A percentile compares a stretch with the other conserved stretches of the same genome.
These are phyloP conservation scores for Gossypioides kirkii DNA, from an alignment of 345 rosid species.

Conservation along the genomic window DNA sequence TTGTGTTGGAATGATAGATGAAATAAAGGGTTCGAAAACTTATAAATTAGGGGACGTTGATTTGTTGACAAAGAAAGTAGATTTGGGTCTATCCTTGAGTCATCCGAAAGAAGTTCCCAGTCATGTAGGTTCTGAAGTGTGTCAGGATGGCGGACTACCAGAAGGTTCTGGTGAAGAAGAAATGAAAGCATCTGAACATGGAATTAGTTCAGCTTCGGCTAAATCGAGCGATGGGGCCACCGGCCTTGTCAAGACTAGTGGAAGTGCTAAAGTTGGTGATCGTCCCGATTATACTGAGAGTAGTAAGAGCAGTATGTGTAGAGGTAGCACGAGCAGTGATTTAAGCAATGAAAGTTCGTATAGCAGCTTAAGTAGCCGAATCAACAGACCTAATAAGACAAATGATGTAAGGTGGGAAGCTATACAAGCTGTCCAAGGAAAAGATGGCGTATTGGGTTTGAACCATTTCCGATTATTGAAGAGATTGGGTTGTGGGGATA, in stretches of 20 bases:
- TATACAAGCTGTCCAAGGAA: conserved; percentile 59
- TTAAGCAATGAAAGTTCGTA: conserved; percentile 67
- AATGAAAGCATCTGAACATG: conserved; percentile 27
- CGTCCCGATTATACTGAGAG: conserved; percentile 38
- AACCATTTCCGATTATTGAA: conserved; percentile 72
- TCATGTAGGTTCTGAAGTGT: conserved; percentile 13
- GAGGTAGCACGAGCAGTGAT: conserved; percentile 72
- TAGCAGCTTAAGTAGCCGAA: conserved; percentile 56
- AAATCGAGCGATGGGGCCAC: conserved; percentile 32
- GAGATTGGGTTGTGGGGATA: conserved; percentile 77
- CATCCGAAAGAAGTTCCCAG: conserved; percentile 31
- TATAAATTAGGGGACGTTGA: conserved; percentile 16
- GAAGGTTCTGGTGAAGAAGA: conserved; percentile 23
- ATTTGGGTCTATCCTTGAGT: conserved; percentile 43
- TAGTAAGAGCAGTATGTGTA: conserved; percentile 48
- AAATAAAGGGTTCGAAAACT: conserved; percentile 18
- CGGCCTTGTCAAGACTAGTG: conserved; percentile 38
- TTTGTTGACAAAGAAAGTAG: conserved; percentile 45
- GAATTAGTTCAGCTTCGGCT: conserved; percentile 22
- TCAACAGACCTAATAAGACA: conserved; percentile 74
- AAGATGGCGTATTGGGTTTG: conserved; percentile 58
- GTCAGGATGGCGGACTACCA: conserved; percentile 12
- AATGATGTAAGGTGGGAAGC: conserved; percentile 79
- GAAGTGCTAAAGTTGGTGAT: conserved; percentile 37
- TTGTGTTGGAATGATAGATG: conserved; percentile 18